These are phyloP conservation scores for Posidonia oceanica DNA, from an alignment of 116 monocot genomes.

Conservation along the genomic window DNA sequence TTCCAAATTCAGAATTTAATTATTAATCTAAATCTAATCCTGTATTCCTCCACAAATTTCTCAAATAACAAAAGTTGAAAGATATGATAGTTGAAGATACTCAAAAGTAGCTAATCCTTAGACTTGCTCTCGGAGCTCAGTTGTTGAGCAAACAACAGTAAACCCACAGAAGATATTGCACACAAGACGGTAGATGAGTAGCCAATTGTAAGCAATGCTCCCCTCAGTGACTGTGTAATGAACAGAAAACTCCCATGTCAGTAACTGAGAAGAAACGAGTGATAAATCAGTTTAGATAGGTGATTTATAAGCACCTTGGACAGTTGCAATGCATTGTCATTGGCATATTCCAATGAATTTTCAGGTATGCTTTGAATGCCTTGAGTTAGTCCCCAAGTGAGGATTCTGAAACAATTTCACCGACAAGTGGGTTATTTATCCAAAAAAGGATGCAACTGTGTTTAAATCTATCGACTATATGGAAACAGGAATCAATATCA, in stretches of 20 bases:
- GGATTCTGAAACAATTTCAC: constrained; percentile 16
- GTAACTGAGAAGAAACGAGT: neutral
- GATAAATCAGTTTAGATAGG: neutral
- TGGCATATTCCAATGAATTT: constrained; percentile 63
- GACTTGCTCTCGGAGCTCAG: constrained; percentile 15
- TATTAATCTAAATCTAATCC: no score
- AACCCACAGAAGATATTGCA: constrained; percentile 38
- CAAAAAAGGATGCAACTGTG: neutral
- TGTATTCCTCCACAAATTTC: no score
- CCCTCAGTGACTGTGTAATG: constrained; percentile 74
- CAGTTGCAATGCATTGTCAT: constrained; percentile 60
- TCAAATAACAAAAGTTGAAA: no score
- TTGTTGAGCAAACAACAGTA: constrained; percentile 48
- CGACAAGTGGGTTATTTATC: neutral
- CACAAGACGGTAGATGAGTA: constrained; percentile 53
- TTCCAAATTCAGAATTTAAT: no score
- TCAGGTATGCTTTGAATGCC: constrained; percentile 75
- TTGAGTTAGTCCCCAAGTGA: constrained; percentile 70
- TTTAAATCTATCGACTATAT: neutral
- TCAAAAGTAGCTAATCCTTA: no score
- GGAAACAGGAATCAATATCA: neutral
- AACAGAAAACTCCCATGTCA: neutral
- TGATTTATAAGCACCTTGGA: constrained; percentile 39
- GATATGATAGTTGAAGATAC: no score
- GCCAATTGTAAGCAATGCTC: constrained; percentile 41